Percentiles rank a stretch among this genome's conserved stretches.
phyloP scores from a whole-genome alignment of 2,329 filamentous ascomycete genomes.

The Aureobasidium sp. region DNA sequence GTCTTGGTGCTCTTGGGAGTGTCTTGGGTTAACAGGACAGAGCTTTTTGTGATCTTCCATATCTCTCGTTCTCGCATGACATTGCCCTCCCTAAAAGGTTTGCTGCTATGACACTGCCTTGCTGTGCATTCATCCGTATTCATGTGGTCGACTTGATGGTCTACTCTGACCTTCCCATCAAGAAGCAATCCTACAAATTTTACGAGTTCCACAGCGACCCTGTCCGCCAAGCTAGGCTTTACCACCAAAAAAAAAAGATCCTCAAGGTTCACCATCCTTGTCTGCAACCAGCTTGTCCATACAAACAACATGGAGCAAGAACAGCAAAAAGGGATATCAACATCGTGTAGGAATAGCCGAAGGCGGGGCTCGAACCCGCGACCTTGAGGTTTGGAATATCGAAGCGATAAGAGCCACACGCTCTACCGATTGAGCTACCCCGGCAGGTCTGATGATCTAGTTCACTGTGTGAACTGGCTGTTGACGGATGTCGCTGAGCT shows the following conservation, averaged over 20 bases:
- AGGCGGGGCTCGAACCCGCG: conserved; percentile 22
- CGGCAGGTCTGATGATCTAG: conserved; percentile 22
- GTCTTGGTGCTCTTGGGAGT: background rate
- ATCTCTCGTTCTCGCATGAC: background rate
- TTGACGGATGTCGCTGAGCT: background rate
- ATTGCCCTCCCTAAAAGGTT: background rate
- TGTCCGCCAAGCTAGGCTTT: background rate
- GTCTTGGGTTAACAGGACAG: background rate
- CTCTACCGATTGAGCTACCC: conserved; percentile 43
- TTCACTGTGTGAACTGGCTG: conserved; percentile 1
- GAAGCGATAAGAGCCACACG: conserved; percentile 36
- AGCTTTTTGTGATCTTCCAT: background rate
- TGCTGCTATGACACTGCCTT: too few relatives aligned
- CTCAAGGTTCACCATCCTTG: background rate
- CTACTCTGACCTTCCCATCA: too few relatives aligned
- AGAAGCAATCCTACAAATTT: background rate
- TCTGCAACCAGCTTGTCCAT: too few relatives aligned
- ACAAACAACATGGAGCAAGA: background rate
- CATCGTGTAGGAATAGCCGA: conserved; percentile 19
- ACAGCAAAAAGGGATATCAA: background rate
- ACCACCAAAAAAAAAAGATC: background rate
- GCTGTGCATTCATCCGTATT: too few relatives aligned
- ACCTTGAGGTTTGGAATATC: conserved; percentile 18
- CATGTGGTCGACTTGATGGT: too few relatives aligned
- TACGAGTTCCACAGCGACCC: background rate